Conservation (phyloP, 2,329 filamentous ascomycete genomes). For the Helminthosporium solani region DNA sequence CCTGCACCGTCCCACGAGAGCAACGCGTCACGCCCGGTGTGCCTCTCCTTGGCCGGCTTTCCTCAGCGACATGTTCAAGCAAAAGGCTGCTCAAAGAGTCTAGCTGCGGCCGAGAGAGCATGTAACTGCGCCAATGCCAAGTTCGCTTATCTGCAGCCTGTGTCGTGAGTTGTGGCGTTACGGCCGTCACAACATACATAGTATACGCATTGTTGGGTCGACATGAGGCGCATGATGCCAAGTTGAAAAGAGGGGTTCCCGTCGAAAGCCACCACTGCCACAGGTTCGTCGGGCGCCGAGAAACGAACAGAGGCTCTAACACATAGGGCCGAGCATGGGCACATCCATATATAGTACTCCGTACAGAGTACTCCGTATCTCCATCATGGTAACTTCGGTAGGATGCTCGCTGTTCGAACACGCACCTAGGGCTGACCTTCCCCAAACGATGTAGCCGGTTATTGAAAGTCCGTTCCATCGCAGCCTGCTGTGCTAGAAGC, state of each 20-base stretch:
- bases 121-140: conserved; percentile 32
- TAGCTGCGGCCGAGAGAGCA: conserved; percentile 5
- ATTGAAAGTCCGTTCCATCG: background rate
- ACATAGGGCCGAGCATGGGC: background rate
- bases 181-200: conserved; percentile 4
- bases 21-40: background rate
- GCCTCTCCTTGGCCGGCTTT: background rate
- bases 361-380: too few species aligned
- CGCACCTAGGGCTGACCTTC: too few species aligned
- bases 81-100: background rate
- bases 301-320: background rate
- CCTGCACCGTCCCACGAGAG: too few species aligned
- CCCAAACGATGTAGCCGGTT: background rate
- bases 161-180: conserved; percentile 30
- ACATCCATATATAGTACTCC: background rate
- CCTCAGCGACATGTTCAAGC: conserved; percentile 1
- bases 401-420: too few species aligned
- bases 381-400: too few species aligned
- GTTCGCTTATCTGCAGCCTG: conserved; percentile 36
- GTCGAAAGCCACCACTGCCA: conserved; percentile 36
- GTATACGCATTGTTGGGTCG: conserved; percentile 21
- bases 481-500: background rate
- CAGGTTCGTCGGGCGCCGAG: conserved; percentile 13
- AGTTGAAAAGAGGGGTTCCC: conserved; percentile 18
- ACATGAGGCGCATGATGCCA: conserved; percentile 16